A percentile compares a stretch with the other conserved stretches of the same genome.
Conservation (phyloP, 2,329 filamentous ascomycete species). For the Venturia carpophila region DNA sequence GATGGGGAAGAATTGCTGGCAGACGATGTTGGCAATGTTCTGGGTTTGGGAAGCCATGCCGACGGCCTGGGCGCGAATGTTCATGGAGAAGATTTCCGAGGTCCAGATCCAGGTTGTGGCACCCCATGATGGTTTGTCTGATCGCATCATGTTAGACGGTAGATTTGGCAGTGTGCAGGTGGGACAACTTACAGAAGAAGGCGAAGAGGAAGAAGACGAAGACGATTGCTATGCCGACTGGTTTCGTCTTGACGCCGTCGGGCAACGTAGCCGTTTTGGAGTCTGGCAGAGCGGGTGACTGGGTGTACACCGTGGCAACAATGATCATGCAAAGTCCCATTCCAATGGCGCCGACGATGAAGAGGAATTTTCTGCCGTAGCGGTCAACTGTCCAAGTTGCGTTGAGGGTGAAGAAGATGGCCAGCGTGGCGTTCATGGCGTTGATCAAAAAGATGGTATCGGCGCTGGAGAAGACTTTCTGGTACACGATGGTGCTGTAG, state of each 20-base stretch:
- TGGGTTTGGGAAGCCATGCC: slow-evolving; percentile 53
- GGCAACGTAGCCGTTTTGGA: slow-evolving; percentile 18
- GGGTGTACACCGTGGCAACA: slow-evolving; percentile 49
- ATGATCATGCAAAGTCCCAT: slow-evolving; percentile 66
- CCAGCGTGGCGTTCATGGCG: slow-evolving; percentile 64
- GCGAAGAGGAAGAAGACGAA: slow-evolving; percentile 60
- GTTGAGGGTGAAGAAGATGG: slow-evolving; percentile 65
- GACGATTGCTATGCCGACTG: slow-evolving; percentile 60
- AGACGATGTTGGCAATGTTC: slow-evolving; percentile 58
- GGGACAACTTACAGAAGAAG: slow-evolving; percentile 45
- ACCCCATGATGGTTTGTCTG: slow-evolving; percentile 61
- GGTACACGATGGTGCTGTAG: slow-evolving; percentile 67
- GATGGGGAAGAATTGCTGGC: slow-evolving; percentile 63
- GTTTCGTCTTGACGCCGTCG: slow-evolving; percentile 47
- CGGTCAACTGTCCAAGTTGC: slow-evolving; percentile 66
- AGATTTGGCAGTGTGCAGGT: background rate
- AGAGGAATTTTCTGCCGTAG: slow-evolving; percentile 61
- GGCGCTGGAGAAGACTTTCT: slow-evolving; percentile 55
- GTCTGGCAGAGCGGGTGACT: slow-evolving; percentile 43
- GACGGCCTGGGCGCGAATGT: slow-evolving; percentile 62
- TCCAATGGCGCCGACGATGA: slow-evolving; percentile 59
- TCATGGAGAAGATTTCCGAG: slow-evolving; percentile 61
- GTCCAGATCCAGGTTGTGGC: slow-evolving; percentile 67
- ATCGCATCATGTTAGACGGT: slow-evolving; percentile 25
- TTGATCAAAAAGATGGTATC: slow-evolving; percentile 64